Evolutionary conservation across 2,329 filamentous ascomycete genomes (phyloP), one percentile per base, ranked within the genome.

Genomic region (Cryphonectria radicalis): DNA sequence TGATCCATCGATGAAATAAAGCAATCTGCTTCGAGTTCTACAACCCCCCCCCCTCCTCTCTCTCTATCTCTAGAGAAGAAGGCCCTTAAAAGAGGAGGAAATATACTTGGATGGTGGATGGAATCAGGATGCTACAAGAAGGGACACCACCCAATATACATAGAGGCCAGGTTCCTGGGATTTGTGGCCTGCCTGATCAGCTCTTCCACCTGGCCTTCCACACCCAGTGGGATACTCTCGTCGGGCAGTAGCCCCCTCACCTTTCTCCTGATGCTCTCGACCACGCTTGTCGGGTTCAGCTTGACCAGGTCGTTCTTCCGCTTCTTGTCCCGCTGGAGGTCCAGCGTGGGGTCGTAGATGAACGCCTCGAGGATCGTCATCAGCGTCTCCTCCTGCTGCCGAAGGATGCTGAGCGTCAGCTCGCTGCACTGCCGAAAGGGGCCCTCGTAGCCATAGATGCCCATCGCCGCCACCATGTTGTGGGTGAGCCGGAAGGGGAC

Each of bases 391-490:
- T 98, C 93, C 78, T 98, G 94, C 79, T 97, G 93, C 1, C 96
- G 88, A 13, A 98, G 86, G 40, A 98, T 90, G 60, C 89, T 87
- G 72, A 98, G 86, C 14, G 94, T 97, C 73, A 98, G 87, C 82
- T 99, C 97, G 72, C 93, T 95, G 65, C 93, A 95, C 77, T 93
- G 92, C 59, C 95, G 89, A 82, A 98, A 99, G 0, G 96, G 95
- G 0, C 96, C 93, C 80, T 98, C 96, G 79, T 96, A 94, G 73
- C 95, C 94, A 78, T 97, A 95, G 32, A 97, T 91, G 6, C 96
- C 96, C 90, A 99, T 98, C 14, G 96, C 97, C 74, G 97, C 93
- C 50, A 97, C 90, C 95, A 99, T 98, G 82, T 99, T 99, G 85
- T 98, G 95, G 4, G 96, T 99, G 59, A 99, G 87, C 22, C 97